Evolutionary conservation across 495 filamentous ascomycete genomes (phyloP).

Genomic region (Penicillium taxi): DNA sequence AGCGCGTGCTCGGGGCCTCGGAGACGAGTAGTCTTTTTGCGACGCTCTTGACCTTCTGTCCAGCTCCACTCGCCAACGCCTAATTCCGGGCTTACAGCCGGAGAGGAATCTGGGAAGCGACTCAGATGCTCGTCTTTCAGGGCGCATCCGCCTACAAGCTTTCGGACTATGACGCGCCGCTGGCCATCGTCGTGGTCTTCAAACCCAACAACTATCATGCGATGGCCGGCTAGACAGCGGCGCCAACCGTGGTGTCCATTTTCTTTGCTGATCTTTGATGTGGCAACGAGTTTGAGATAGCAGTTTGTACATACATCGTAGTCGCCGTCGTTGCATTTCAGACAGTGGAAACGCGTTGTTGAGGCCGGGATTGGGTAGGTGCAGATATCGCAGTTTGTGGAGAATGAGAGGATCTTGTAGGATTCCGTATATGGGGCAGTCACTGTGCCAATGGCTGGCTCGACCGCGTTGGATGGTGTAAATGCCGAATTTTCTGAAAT

Average conservation of each 20-base stretch:
- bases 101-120: constrained; percentile 14
- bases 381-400: constrained; percentile 68
- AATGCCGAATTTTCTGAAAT: constrained; percentile 18
- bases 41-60: constrained; percentile 40
- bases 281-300: constrained; percentile 56
- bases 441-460: constrained; percentile 26
- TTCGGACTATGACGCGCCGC: constrained; percentile 49
- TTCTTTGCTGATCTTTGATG: constrained; percentile 55
- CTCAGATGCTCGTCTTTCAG: constrained; percentile 47
- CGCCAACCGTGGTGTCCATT: constrained; percentile 77
- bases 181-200: constrained; percentile 52
- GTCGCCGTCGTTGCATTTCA: constrained; percentile 59
- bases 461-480: constrained; percentile 18
- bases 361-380: constrained; percentile 58
- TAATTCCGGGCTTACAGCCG: constrained; percentile 21
- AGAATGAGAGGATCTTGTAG: constrained; percentile 55
- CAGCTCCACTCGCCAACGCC: constrained; percentile 41
- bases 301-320: constrained; percentile 77
- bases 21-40: constrained; percentile 42
- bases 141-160: constrained; percentile 63
- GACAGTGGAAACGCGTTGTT: constrained; percentile 67
- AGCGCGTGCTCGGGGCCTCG: constrained; percentile 12
- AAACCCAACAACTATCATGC: constrained; percentile 76
- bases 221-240: constrained; percentile 67
- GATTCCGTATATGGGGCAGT: no score